Percentiles rank a stretch among this genome's conserved stretches.
Conservation (phyloP, 805 yeast genomes). For the Saccharomycopsis fermentans region DNA sequence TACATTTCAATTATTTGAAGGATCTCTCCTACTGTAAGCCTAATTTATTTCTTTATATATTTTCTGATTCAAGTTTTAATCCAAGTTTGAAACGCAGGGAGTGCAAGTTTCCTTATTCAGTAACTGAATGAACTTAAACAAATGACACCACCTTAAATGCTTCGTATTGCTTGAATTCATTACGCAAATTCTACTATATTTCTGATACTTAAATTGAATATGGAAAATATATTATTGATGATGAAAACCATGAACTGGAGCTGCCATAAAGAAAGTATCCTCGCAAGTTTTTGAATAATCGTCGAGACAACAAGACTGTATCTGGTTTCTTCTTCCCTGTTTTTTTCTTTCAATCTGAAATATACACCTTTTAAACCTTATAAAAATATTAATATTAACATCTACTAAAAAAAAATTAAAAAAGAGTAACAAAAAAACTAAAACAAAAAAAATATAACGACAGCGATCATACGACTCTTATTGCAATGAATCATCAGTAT, state of each 20-base stretch:
- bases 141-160: too few species aligned
- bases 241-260: neutral
- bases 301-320: neutral
- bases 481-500: neutral
- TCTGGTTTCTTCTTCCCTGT: neutral
- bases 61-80: too few species aligned
- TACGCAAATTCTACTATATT: neutral
- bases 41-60: too few species aligned
- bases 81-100: too few species aligned
- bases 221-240: neutral
- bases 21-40: too few species aligned
- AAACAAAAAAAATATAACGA: neutral
- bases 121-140: too few species aligned
- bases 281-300: neutral
- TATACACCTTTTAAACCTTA: neutral
- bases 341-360: neutral
- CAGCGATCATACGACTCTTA: neutral
- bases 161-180: neutral
- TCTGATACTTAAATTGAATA: neutral
- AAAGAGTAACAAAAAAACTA: neutral
- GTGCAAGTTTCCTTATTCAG: too few species aligned
- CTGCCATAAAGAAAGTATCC: neutral
- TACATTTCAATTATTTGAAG: neutral
- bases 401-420: neutral
- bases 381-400: neutral